Percentiles rank a stretch among this genome's conserved stretches.
phyloP scores from a whole-genome alignment of 2,329 filamentous ascomycete genomes.

The Ophiosphaerella narmari region DNA sequence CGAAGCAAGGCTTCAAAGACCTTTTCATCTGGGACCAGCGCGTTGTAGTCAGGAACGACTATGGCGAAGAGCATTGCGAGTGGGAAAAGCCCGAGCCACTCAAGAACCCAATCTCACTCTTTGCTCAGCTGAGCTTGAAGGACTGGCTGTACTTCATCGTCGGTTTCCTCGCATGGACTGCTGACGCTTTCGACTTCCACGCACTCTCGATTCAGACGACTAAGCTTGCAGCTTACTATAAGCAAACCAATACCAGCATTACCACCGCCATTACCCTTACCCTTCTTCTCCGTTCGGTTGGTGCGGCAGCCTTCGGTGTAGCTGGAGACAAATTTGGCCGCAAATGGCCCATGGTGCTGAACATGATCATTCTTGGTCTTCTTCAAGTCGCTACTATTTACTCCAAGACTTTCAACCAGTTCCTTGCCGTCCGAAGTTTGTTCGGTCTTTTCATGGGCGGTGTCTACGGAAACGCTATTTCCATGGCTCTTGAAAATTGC shows the following conservation, averaged over 20 bases:
- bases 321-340: conserved; percentile 79
- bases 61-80: conserved; percentile 67
- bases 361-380: conserved; percentile 73
- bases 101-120: conserved; percentile 71
- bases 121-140: conserved; percentile 64
- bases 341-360: conserved; percentile 82
- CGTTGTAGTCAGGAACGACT: conserved; percentile 67
- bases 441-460: conserved; percentile 84
- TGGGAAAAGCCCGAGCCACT: conserved; percentile 71
- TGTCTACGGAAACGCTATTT: conserved; percentile 77
- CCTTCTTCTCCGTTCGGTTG: conserved; percentile 73
- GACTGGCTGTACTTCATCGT: conserved; percentile 79
- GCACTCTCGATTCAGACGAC: conserved; percentile 77
- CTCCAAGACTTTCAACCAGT: conserved; percentile 70
- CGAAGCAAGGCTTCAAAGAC: conserved; percentile 66
- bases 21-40: conserved; percentile 77
- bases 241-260: conserved; percentile 68
- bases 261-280: conserved; percentile 77
- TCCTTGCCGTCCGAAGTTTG: conserved; percentile 72
- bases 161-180: conserved; percentile 76
- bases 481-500: conserved; percentile 77
- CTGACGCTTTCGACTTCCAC: conserved; percentile 84
- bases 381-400: conserved; percentile 82
- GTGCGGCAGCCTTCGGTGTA: conserved; percentile 76
- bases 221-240: conserved; percentile 67